These are phyloP conservation scores for Colletotrichum sp. DNA, from an alignment of 2,329 filamentous ascomycete species.

Conservation along the genomic window DNA sequence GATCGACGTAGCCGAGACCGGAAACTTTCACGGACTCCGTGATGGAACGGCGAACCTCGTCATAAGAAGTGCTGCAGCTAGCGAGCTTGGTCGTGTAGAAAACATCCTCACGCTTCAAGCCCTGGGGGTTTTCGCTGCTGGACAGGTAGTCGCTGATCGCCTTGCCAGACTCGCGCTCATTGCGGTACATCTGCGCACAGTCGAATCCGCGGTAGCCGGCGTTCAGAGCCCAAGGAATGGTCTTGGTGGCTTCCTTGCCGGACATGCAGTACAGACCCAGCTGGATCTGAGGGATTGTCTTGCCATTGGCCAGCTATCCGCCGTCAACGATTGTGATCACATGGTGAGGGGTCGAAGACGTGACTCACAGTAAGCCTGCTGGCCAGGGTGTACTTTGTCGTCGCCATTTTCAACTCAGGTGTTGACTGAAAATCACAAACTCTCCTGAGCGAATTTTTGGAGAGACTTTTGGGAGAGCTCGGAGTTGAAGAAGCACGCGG, in stretches of 20 bases:
- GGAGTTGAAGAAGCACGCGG: neutral
- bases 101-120: constrained; percentile 69
- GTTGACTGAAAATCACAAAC: neutral
- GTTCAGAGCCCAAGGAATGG: constrained; percentile 63
- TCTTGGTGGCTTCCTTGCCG: constrained; percentile 60
- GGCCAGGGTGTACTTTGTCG: constrained; percentile 7
- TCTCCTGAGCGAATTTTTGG: neutral
- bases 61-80: constrained; percentile 67
- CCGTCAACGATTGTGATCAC: neutral
- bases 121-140: constrained; percentile 48
- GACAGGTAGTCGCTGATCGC: constrained; percentile 66
- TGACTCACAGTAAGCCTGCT: constrained; percentile 10
- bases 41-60: constrained; percentile 71
- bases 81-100: constrained; percentile 84
- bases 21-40: constrained; percentile 67
- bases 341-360: neutral
- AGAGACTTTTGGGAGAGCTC: neutral
- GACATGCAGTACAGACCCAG: constrained; percentile 77
- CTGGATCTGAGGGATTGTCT: constrained; percentile 73
- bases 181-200: constrained; percentile 63
- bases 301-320: constrained; percentile 64
- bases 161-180: constrained; percentile 72
- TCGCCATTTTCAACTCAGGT: neutral
- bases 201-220: constrained; percentile 59
- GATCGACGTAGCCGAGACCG: constrained; percentile 76